Percentiles rank a stretch among this genome's conserved stretches.
These are phyloP conservation scores for Wilcoxina mikolae DNA, from an alignment of 495 filamentous ascomycete species.

Conservation along the genomic window DNA sequence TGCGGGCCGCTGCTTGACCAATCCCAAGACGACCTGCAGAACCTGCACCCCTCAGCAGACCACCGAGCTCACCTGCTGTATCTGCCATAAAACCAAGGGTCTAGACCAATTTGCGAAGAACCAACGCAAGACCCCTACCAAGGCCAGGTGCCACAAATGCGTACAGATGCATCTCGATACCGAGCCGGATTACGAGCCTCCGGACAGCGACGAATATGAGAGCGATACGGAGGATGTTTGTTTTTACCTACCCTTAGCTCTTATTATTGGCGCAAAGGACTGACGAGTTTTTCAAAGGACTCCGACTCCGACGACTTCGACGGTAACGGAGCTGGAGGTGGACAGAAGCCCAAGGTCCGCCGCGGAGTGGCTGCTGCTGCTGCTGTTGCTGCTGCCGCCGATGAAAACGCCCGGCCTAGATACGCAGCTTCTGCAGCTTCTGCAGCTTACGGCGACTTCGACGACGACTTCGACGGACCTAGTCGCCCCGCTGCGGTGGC, in stretches of 20 bases:
- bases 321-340: not conserved
- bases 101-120: slow-evolving; percentile 38
- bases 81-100: slow-evolving; percentile 35
- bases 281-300: slow-evolving; percentile 6
- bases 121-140: slow-evolving; percentile 38
- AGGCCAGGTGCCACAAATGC: slow-evolving; percentile 40
- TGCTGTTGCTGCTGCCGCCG: not conserved
- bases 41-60: slow-evolving; percentile 29
- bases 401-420: no score
- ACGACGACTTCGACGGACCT: no score
- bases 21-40: slow-evolving; percentile 25
- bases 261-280: slow-evolving; percentile 1
- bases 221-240: slow-evolving; percentile 6
- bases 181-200: slow-evolving; percentile 14
- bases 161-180: slow-evolving; percentile 29
- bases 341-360: not conserved
- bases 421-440: no score
- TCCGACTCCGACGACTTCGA: not conserved
- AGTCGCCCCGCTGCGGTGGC: not conserved
- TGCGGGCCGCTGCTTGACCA: not conserved
- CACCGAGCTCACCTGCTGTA: slow-evolving; percentile 28
- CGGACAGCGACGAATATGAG: slow-evolving; percentile 6
- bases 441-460: no score
- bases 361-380: not conserved
- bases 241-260: not conserved